Conservation (phyloP, 1,139 yeast species). For the Geotrichum siamense region DNA sequence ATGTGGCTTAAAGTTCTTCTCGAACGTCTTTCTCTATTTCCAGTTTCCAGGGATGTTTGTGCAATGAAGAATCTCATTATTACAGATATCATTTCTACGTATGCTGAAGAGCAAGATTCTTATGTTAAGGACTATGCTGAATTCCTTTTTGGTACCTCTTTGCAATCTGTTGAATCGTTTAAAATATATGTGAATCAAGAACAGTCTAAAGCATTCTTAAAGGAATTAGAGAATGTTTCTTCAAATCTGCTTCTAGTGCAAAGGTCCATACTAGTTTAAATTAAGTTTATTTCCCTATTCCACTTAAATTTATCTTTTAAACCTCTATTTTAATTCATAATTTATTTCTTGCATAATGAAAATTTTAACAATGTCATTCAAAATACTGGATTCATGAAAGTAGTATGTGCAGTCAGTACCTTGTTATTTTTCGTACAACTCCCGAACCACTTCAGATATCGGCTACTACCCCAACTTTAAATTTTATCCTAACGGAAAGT, state of each 20-base stretch:
- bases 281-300: too few relatives aligned
- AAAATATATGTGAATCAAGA: conserved; percentile 1
- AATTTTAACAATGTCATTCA: too few relatives aligned
- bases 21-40: conserved; percentile 4
- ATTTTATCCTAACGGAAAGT: too few relatives aligned
- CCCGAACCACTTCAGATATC: too few relatives aligned
- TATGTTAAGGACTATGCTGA: conserved; percentile 13
- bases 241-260: conserved; percentile 4
- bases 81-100: conserved; percentile 9
- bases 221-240: conserved; percentile 5
- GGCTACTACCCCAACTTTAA: too few relatives aligned
- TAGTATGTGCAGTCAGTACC: too few relatives aligned
- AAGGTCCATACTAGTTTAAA: too few relatives aligned
- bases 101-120: conserved; percentile 5
- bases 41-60: background rate
- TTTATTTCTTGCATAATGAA: too few relatives aligned
- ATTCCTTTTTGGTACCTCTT: conserved; percentile 9
- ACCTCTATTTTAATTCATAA: too few relatives aligned
- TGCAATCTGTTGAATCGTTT: conserved; percentile 1
- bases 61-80: background rate
- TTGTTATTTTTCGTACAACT: too few relatives aligned
- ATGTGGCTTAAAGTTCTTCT: conserved; percentile 17
- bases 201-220: conserved; percentile 10
- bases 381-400: too few relatives aligned
- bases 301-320: too few relatives aligned